These are phyloP conservation scores for Suhomyces panamericanus DNA, from an alignment of 1,139 yeast species.

Conservation along the genomic window DNA sequence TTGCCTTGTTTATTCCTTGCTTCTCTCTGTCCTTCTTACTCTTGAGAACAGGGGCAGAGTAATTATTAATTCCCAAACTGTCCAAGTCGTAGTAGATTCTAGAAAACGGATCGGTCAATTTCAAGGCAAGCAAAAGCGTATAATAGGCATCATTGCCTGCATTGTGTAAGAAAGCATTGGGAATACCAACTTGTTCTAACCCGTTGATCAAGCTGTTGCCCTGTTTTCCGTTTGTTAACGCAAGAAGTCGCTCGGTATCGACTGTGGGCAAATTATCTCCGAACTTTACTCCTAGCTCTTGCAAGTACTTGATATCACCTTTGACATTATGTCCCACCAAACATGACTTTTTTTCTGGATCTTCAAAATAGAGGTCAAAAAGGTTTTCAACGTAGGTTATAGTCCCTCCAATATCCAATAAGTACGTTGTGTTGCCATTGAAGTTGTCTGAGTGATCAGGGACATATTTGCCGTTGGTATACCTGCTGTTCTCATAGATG, in stretches of 20 bases:
- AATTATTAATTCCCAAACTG: background rate
- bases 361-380: conserved; percentile 36
- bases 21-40: conserved; percentile 1
- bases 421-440: conserved; percentile 54
- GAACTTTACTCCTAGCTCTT: conserved; percentile 45
- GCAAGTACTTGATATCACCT: conserved; percentile 61
- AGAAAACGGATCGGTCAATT: conserved; percentile 54
- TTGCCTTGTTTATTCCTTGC: background rate
- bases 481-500: conserved; percentile 48
- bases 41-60: background rate
- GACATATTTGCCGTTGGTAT: conserved; percentile 58
- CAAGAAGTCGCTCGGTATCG: conserved; percentile 58
- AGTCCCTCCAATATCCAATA: conserved; percentile 40
- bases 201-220: conserved; percentile 54
- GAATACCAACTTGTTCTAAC: conserved; percentile 52
- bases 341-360: background rate
- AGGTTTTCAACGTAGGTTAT: conserved; percentile 41
- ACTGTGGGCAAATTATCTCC: conserved; percentile 36
- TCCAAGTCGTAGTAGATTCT: conserved; percentile 36
- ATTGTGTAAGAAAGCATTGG: conserved; percentile 67
- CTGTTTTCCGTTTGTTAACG: conserved; percentile 38
- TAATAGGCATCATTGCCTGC: conserved; percentile 85
- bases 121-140: conserved; percentile 56
- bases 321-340: conserved; percentile 71
- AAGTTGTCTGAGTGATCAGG: conserved; percentile 60